A percentile compares a stretch with the other conserved stretches of the same genome.
Evolutionary conservation across 306 rosid genomes (phyloP).

Genomic region (Trifolium repens): DNA sequence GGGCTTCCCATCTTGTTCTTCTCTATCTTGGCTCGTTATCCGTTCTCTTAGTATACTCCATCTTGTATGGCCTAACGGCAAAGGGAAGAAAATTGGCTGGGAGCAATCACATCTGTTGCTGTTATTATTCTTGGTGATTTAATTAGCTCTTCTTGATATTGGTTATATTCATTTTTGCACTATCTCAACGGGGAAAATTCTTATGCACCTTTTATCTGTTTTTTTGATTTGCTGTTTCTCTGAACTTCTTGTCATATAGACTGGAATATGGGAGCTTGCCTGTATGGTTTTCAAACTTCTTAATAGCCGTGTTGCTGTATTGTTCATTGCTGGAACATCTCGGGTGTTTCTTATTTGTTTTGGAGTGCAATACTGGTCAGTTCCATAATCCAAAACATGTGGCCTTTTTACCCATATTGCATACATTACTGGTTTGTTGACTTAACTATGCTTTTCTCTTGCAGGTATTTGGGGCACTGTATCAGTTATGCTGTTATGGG

Average conservation of each 20-base stretch:
- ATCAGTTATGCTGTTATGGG: slow-evolving; percentile 96
- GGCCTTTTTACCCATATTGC: slow-evolving; percentile 16
- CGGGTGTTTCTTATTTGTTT: slow-evolving; percentile 97
- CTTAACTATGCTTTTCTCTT: slow-evolving; percentile 31
- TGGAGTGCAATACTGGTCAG: slow-evolving; percentile 97
- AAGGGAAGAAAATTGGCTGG: slow-evolving; percentile 89
- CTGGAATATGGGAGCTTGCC: slow-evolving; percentile 99
- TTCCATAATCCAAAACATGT: slow-evolving; percentile 29
- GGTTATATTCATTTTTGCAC: slow-evolving; percentile 25
- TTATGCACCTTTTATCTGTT: slow-evolving; percentile 32
- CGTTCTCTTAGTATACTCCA: slow-evolving; percentile 89
- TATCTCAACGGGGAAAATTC: slow-evolving; percentile 22
- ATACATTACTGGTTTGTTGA: slow-evolving; percentile 43
- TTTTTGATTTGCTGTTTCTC: slow-evolving; percentile 28
- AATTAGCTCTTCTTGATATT: slow-evolving; percentile 33
- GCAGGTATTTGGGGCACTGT: slow-evolving; percentile 98
- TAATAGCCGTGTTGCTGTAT: slow-evolving; percentile 83
- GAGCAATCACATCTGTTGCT: slow-evolving; percentile 93
- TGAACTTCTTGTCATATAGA: slow-evolving; percentile 58
- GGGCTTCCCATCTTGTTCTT: slow-evolving; percentile 96
- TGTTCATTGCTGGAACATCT: slow-evolving; percentile 93
- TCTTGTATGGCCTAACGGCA: slow-evolving; percentile 76
- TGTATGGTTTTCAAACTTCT: slow-evolving; percentile 96
- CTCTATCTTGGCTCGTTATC: slow-evolving; percentile 92
- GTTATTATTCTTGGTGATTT: slow-evolving; percentile 89